Evolutionary conservation across 768 basidiomycete species (phyloP).

Genomic region (Melanogaster broomeanus): DNA sequence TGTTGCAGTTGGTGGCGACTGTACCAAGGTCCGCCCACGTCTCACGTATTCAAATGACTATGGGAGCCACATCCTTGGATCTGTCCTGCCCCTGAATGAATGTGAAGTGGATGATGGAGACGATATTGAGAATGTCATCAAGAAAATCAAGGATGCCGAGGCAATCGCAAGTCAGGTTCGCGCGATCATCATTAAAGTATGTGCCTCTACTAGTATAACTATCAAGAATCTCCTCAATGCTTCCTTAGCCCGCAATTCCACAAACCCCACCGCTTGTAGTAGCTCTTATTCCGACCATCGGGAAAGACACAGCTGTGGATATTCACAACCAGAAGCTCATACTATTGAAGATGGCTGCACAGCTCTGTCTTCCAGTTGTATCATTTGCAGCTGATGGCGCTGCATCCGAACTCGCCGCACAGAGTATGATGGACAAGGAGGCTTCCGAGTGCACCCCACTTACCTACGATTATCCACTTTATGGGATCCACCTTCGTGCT

Average conservation of each 20-base stretch:
- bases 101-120: slow-evolving; percentile 22
- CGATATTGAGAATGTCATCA: slow-evolving; percentile 27
- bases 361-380: too few relatives aligned
- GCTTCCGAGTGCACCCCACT: too few relatives aligned
- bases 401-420: too few relatives aligned
- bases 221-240: not conserved
- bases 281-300: slow-evolving; percentile 26
- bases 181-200: slow-evolving; percentile 29
- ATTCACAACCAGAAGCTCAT: slow-evolving; percentile 24
- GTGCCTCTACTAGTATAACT: not conserved
- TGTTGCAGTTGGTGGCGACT: slow-evolving; percentile 25
- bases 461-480: too few relatives aligned
- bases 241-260: slow-evolving; percentile 7
- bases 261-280: slow-evolving; percentile 20
- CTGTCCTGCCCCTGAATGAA: slow-evolving; percentile 16
- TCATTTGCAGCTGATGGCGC: too few relatives aligned
- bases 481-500: too few relatives aligned
- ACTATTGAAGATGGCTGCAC: slow-evolving; percentile 20
- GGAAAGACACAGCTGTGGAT: slow-evolving; percentile 17
- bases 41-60: slow-evolving; percentile 27
- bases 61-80: slow-evolving; percentile 29
- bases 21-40: slow-evolving; percentile 28
- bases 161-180: slow-evolving; percentile 25
- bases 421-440: too few relatives aligned
- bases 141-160: slow-evolving; percentile 15